Evolutionary conservation across 2,329 filamentous ascomycete species (phyloP).

Genomic region (Penicillium thymicola): DNA sequence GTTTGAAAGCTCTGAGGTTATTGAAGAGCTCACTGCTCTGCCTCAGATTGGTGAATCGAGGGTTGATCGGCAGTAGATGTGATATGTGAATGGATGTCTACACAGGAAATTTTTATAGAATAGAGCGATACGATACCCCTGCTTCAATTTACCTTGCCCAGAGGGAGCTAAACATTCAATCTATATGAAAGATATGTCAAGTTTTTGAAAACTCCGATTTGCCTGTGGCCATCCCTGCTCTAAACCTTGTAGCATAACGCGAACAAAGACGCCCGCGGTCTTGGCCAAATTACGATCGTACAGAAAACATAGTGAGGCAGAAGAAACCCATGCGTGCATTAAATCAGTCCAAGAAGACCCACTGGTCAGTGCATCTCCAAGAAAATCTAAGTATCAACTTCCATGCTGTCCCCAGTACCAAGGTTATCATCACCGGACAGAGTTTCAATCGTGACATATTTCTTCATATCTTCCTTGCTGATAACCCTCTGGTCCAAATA

Average conservation of each 20-base stretch:
- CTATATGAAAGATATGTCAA: neutral
- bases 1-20: conserved; percentile 45
- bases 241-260: conserved; percentile 4
- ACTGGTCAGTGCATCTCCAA: conserved; percentile 10
- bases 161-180: neutral
- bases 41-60: conserved; percentile 17
- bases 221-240: neutral
- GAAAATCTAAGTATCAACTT: conserved; percentile 52
- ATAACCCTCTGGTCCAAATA: conserved; percentile 96
- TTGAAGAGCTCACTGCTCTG: conserved; percentile 26
- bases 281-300: conserved; percentile 7
- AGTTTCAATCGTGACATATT: conserved; percentile 90
- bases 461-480: conserved; percentile 86
- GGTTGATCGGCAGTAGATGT: neutral
- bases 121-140: conserved; percentile 16
- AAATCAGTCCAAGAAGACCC: conserved; percentile 13
- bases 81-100: neutral
- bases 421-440: conserved; percentile 65
- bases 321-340: conserved; percentile 17
- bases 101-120: conserved; percentile 2
- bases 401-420: conserved; percentile 61
- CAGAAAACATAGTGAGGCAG: conserved; percentile 6
- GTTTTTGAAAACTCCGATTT: neutral
- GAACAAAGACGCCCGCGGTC: neutral
- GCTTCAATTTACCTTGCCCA: neutral